A percentile compares a stretch with the other conserved stretches of the same genome.
These are phyloP conservation scores for Penicillium longicatenatum DNA, from an alignment of 495 filamentous ascomycete genomes.

Conservation along the genomic window DNA sequence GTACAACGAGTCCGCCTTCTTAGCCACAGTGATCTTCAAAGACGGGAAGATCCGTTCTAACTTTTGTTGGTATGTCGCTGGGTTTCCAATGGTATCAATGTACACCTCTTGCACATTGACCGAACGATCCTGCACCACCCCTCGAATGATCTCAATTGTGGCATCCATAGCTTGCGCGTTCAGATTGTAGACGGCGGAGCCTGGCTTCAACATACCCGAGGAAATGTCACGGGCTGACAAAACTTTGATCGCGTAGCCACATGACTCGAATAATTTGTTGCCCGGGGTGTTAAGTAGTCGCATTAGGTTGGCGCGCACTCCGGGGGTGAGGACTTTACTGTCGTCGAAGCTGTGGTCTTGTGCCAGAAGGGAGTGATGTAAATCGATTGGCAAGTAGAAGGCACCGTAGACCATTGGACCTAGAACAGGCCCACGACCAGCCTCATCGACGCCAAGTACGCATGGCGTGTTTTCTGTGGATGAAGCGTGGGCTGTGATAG, in stretches of 20 bases:
- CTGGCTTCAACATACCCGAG: constrained; percentile 73
- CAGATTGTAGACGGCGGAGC: constrained; percentile 73
- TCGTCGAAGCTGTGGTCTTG: constrained; percentile 84
- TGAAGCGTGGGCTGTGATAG: constrained; percentile 43
- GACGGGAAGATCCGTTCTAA: constrained; percentile 84
- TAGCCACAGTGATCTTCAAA: constrained; percentile 80
- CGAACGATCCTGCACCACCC: constrained; percentile 66
- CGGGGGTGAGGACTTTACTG: constrained; percentile 81
- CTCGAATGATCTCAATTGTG: constrained; percentile 79
- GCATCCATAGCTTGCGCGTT: constrained; percentile 99
- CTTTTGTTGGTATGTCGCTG: constrained; percentile 78
- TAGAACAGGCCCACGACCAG: constrained; percentile 90
- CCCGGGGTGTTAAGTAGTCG: constrained; percentile 64
- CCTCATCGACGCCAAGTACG: constrained; percentile 91
- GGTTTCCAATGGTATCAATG: constrained; percentile 91
- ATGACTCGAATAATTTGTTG: constrained; percentile 64
- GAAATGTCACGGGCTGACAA: constrained; percentile 86
- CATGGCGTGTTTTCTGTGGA: constrained; percentile 47
- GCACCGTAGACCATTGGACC: constrained; percentile 97
- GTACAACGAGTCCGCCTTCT: constrained; percentile 93
- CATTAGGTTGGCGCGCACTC: constrained; percentile 75
- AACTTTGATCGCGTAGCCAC: constrained; percentile 79
- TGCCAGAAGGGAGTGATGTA: constrained; percentile 72
- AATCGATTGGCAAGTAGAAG: constrained; percentile 74
- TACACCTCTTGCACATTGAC: constrained; percentile 87